Evolutionary conservation across 257 asterid species (phyloP).

Genomic region (Solanum piurae): DNA sequence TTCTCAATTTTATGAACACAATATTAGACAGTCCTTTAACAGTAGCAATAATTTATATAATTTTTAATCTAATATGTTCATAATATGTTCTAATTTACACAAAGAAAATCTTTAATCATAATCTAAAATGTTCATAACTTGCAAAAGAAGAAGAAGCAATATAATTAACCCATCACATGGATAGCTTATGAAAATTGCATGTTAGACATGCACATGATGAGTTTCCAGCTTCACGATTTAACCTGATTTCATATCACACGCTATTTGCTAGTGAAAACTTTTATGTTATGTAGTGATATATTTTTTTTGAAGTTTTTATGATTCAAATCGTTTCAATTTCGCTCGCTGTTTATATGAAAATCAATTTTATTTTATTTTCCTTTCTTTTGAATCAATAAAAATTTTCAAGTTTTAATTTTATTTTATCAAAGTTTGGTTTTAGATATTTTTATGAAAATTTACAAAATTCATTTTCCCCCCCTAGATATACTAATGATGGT

Average conservation of each 20-base stretch:
- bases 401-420: neutral
- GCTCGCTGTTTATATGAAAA: accelerated
- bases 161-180: neutral
- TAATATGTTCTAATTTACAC: too few relatives aligned
- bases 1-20: too few relatives aligned
- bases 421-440: neutral
- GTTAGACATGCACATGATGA: neutral
- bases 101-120: too few relatives aligned
- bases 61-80: too few relatives aligned
- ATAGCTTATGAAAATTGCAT: neutral
- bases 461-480: neutral
- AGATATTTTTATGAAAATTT: neutral
- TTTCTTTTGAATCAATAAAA: neutral
- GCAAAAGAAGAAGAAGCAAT: too few relatives aligned
- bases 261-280: neutral
- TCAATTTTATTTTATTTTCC: neutral
- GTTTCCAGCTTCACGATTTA: neutral
- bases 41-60: neutral
- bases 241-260: neutral
- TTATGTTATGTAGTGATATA: neutral
- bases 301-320: neutral
- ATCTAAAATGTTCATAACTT: neutral
- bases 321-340: accelerated
- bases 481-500: neutral
- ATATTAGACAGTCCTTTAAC: neutral